These are phyloP conservation scores for Ogataea ramenticola DNA, from an alignment of 805 yeast genomes.

Conservation along the genomic window DNA sequence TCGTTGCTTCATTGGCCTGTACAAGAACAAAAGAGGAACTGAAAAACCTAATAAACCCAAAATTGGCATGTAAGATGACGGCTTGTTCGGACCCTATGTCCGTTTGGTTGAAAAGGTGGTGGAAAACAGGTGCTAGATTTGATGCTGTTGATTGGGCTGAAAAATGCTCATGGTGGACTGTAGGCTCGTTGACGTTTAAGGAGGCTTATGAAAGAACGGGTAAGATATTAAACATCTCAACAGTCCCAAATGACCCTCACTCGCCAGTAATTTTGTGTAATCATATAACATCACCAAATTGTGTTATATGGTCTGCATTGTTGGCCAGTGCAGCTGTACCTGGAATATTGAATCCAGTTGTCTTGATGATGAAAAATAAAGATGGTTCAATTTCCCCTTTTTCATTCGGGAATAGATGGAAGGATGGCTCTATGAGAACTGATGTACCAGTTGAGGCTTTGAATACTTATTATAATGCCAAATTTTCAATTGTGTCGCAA, in stretches of 20 bases:
- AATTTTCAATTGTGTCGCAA: conserved; percentile 70
- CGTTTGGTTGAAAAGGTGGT: conserved; percentile 57
- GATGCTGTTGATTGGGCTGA: conserved; percentile 72
- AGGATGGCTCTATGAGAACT: conserved; percentile 73
- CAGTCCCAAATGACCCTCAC: conserved; percentile 77
- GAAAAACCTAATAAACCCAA: conserved; percentile 45
- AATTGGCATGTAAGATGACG: conserved; percentile 54
- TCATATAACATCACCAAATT: conserved; percentile 69
- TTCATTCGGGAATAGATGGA: conserved; percentile 68
- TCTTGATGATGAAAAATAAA: conserved; percentile 52
- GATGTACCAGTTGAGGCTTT: conserved; percentile 72
- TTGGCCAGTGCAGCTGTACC: conserved; percentile 81
- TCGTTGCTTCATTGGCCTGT: conserved; percentile 66
- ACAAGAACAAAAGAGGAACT: conserved; percentile 67
- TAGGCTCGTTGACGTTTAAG: conserved; percentile 63
- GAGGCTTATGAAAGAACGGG: conserved; percentile 69
- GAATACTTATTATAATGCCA: conserved; percentile 69
- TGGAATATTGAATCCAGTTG: conserved; percentile 74
- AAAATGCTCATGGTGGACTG: conserved; percentile 61
- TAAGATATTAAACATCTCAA: conserved; percentile 60
- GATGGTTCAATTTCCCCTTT: conserved; percentile 47
- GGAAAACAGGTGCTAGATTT: conserved; percentile 72
- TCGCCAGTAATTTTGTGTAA: conserved; percentile 77
- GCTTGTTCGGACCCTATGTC: conserved; percentile 62
- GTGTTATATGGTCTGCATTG: conserved; percentile 74